A percentile compares a stretch with the other conserved stretches of the same genome.
Evolutionary conservation across 768 basidiomycete species (phyloP).

Genomic region (Cyathus striatus): DNA sequence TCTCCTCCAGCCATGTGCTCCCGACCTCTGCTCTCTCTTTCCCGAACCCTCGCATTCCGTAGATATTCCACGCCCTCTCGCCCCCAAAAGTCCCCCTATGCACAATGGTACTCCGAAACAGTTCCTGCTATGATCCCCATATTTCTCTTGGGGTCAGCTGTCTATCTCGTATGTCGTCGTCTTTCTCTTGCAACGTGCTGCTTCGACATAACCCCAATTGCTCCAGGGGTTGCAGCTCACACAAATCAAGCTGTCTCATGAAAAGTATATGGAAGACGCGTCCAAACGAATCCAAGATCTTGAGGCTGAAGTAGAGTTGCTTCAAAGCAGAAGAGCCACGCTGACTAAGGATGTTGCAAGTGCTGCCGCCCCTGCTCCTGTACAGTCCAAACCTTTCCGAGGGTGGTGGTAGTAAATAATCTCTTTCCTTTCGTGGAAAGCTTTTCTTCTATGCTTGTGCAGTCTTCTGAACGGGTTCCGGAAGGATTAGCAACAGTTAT

Average conservation of each 20-base stretch:
- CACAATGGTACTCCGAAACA: conserved; percentile 62
- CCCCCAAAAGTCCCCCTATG: conserved; percentile 43
- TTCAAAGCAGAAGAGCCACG: conserved; percentile 24
- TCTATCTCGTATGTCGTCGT: conserved; percentile 56
- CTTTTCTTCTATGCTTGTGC: conserved; percentile 1
- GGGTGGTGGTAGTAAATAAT: neutral
- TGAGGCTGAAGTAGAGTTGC: conserved; percentile 52
- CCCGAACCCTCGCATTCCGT: too few relatives aligned
- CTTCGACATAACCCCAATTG: neutral
- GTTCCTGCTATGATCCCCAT: conserved; percentile 78
- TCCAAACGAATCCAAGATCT: conserved; percentile 42
- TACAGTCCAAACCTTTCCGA: neutral
- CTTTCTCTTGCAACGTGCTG: neutral
- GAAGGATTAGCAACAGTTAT: conserved; percentile 8
- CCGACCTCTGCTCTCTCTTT: too few relatives aligned
- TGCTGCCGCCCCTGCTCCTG: neutral
- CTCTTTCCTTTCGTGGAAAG: neutral
- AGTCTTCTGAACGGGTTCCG: conserved; percentile 10
- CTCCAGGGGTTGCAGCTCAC: conserved; percentile 60
- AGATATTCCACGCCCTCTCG: conserved; percentile 9
- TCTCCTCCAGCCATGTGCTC: conserved; percentile 5
- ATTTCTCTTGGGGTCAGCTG: conserved; percentile 70
- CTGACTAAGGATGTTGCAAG: conserved; percentile 4
- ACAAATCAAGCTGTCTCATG: conserved; percentile 60
- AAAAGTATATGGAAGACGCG: conserved; percentile 68